Base-by-base conservation (phyloP, 768 basidiomycete species). In the Leccinellum rugosiceps region DNA sequence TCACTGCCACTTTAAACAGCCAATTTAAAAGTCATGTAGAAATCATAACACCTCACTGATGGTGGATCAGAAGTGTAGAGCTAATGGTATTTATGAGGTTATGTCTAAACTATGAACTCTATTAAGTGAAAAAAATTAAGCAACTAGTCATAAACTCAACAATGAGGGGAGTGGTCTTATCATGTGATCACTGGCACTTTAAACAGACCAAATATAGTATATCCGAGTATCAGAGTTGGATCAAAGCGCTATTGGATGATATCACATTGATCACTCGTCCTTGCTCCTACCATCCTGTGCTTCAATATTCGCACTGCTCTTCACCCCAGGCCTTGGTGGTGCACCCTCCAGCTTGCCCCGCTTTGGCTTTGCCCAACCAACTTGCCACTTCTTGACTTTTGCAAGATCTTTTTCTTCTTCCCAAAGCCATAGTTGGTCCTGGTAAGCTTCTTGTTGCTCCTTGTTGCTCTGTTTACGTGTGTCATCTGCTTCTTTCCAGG, bases 401-500 rank as follows among this genome's bases (percentile, higher is more conserved):
- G 45, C 45, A 46, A 26, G 10, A 6, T 53, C 44, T 13, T 19
- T 5, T 7, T 32, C 30, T 17, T 44, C 44, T 11, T 34, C 31
- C 44, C 44, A 53, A 15, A 31, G 8, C 11, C 8, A 4, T 23
- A 53, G 19, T 9, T 32, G 6, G 31, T 50, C 49, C 21, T 46
- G 19, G 19, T 53, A 23, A 21, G 32, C 49, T 4, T 50, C 32
- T 34, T 23, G 30, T 8, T 5, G 6, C 31, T 53, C 43, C 17
- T 46, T 46, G 23, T 53, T 53, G 5, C 52, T n/a, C 32, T 53
- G 30, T 13, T 53, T 46, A 26, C 51, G 25, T 32, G 30, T 53
- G 25, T 57, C 52, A 13, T 72, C 66, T 21, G 32, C 53, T 14
- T 49, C 44, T 47, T 60, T 65, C 65, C 70, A 71, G 28, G 50